Percentiles rank a stretch among this genome's conserved stretches.
These are phyloP conservation scores for Begonia masoniana DNA, from an alignment of 306 rosid genomes.

Conservation along the genomic window DNA sequence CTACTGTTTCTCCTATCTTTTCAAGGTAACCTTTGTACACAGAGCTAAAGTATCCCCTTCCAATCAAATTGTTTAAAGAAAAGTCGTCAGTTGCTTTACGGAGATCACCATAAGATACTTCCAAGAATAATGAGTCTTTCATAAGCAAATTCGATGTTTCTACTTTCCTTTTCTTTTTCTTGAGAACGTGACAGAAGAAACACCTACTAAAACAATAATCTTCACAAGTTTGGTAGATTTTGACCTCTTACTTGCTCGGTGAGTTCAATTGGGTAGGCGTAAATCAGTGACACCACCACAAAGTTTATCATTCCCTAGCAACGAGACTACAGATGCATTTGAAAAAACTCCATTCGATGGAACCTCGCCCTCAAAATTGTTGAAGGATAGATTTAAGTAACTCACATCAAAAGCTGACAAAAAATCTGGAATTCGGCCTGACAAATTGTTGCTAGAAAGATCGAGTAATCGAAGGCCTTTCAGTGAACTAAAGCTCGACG, in stretches of 20 bases:
- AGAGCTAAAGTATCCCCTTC: not conserved
- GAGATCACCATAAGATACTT: slow-evolving; percentile 1
- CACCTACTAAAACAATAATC: too few relatives aligned
- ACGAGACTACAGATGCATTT: slow-evolving; percentile 8
- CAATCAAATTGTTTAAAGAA: not conserved
- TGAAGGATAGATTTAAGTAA: slow-evolving; percentile 17
- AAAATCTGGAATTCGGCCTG: slow-evolving; percentile 11
- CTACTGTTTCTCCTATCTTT: not conserved
- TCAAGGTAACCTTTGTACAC: not conserved
- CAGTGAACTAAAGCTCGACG: not conserved
- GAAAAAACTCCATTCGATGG: slow-evolving; percentile 17
- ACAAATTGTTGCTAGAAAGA: not conserved
- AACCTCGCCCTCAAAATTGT: slow-evolving; percentile 19
- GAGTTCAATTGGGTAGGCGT: not conserved
- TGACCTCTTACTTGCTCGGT: too few relatives aligned
- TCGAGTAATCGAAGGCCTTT: not conserved
- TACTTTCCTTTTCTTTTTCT: too few relatives aligned
- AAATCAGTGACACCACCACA: slow-evolving; percentile 19
- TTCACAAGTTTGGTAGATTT: too few relatives aligned
- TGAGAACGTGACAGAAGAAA: too few relatives aligned
- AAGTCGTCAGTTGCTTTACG: not conserved
- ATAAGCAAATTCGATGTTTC: too few relatives aligned
- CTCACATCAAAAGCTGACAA: not conserved
- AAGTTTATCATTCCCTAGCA: slow-evolving; percentile 16
- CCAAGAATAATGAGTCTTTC: not conserved